These are phyloP conservation scores for Leptographium wingfieldii DNA, from an alignment of 2,329 filamentous ascomycete genomes.

Conservation along the genomic window DNA sequence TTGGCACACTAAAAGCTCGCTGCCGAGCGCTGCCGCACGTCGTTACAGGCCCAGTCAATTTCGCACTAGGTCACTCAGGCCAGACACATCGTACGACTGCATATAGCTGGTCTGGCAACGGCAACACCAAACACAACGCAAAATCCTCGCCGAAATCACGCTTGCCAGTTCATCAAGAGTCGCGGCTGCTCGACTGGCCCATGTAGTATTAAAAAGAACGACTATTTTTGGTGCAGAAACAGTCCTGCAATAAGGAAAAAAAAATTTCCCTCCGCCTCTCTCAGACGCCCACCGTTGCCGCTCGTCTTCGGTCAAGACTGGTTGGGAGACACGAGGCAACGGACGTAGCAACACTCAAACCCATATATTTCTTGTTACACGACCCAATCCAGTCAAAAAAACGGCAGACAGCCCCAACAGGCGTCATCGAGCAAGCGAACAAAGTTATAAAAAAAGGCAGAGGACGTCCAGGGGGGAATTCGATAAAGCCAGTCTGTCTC, in stretches of 20 bases:
- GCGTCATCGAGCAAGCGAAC: background rate
- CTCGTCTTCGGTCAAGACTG: background rate
- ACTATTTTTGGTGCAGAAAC: background rate
- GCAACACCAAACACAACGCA: background rate
- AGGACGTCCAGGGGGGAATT: background rate
- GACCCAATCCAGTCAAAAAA: background rate
- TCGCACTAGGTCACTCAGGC: background rate
- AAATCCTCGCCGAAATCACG: background rate
- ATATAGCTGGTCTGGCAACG: too few relatives aligned
- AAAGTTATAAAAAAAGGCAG: background rate
- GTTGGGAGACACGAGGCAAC: background rate
- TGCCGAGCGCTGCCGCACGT: too few relatives aligned
- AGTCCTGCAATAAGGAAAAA: background rate
- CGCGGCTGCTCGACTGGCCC: background rate
- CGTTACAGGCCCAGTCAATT: background rate
- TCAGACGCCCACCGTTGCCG: background rate
- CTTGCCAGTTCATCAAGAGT: background rate
- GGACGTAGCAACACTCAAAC: background rate
- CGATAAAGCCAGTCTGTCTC: conserved; percentile 1
- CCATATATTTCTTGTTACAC: background rate
- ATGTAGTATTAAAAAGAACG: background rate
- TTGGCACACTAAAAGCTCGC: background rate
- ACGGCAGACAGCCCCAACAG: background rate
- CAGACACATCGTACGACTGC: background rate
- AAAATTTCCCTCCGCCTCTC: background rate